Evolutionary conservation across 306 rosid genomes (phyloP), one percentile per base, ranked within the genome.

Genomic region (Rosa persica): DNA sequence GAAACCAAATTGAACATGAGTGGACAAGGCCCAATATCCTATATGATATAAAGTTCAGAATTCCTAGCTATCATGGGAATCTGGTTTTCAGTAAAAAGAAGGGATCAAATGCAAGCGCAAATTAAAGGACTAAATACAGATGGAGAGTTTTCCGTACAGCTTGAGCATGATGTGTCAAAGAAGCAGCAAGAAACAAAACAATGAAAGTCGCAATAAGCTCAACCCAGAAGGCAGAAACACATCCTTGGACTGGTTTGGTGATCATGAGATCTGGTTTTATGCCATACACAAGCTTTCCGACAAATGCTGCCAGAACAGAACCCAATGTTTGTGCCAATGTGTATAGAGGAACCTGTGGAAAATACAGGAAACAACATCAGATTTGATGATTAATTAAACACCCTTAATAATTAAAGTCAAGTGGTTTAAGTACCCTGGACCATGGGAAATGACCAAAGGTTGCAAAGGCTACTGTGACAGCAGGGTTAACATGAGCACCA

Each of bases 401-500:
- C 17, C 27, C 61, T n/a, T 13, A 67, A 55, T n/a, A 44, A 38
- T 5, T 8, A 22, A n/a, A 46, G n/a, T 20, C 19, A 2, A 74
- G 42, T 13, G 80, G 27, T 11, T 43, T 10, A 8, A n/a, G 75
- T 80, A 93, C 96, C 94, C 82, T 86, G 71, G 81, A 75, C 98
- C 96, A 92, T 70, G 97, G 93, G 68, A 90, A 89, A 75, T 88
- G 88, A 65, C 96, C 97, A n/a, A 87, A 81, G 65, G 87, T 83
- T 66, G 97, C 98, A 74, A 90, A 90, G 78, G 98, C 97, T 72
- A 92, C 44, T 48, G 98, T 94, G 78, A 87, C 86, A 23, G 98
- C 90, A 25, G 97, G 98, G 80, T 94, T 94, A 74, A 94, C 91
- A 82, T 92, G 98, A 1, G 98, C 97, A 81, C 87, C 91, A 67